Evolutionary conservation across 345 rosid genomes (phyloP).

Genomic region (Hibiscus trionum): DNA sequence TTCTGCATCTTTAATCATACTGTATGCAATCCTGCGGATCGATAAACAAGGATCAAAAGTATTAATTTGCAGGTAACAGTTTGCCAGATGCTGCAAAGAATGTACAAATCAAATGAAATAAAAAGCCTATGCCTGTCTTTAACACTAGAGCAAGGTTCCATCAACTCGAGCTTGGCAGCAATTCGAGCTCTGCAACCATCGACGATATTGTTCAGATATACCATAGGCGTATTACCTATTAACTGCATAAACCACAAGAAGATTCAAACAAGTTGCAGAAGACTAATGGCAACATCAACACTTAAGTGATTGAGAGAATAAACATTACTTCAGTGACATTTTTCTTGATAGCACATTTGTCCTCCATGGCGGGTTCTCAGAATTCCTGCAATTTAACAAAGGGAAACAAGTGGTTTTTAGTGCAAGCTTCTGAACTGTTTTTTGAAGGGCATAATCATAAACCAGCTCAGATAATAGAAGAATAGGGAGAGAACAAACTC

Average conservation of each 20-base stretch:
- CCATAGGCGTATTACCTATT: slow-evolving; percentile 59
- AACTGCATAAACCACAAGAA: no score
- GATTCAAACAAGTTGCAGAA: background rate
- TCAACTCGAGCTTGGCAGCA: slow-evolving; percentile 61
- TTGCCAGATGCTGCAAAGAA: background rate
- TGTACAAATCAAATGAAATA: background rate
- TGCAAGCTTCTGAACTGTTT: background rate
- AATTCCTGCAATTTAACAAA: slow-evolving; percentile 1
- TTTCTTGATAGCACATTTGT: slow-evolving; percentile 36
- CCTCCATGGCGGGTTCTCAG: slow-evolving; percentile 23
- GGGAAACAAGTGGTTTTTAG: background rate
- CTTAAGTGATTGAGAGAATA: background rate
- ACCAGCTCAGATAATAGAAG: background rate
- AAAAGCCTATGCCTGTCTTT: slow-evolving; percentile 36
- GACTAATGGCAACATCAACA: background rate
- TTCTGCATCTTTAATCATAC: slow-evolving; percentile 74
- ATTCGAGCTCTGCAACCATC: slow-evolving; percentile 58
- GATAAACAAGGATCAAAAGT: background rate
- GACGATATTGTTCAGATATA: slow-evolving; percentile 44
- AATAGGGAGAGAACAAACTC: background rate
- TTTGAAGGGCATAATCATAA: background rate
- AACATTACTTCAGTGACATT: slow-evolving; percentile 46
- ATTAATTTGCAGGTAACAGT: background rate
- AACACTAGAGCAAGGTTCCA: slow-evolving; percentile 46
- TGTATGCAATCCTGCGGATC: slow-evolving; percentile 32